A percentile compares a stretch with the other conserved stretches of the same genome.
phyloP scores from a whole-genome alignment of 768 basidiomycete genomes.

The Leccinum broughii region DNA sequence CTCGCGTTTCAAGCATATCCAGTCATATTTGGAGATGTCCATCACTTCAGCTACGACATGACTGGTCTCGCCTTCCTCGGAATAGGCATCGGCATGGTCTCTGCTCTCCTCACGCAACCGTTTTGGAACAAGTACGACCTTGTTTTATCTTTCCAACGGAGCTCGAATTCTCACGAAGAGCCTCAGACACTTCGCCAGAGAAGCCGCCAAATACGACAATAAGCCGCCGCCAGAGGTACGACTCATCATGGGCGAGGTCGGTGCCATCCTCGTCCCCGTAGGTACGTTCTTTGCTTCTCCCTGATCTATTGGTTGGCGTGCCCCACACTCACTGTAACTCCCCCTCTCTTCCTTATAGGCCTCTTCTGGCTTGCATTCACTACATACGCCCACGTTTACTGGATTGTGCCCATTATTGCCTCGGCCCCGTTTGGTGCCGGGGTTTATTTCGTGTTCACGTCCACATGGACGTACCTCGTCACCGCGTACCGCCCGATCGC shows the following conservation, averaged over 20 bases:
- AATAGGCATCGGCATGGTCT: conserved; percentile 49
- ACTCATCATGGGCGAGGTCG: conserved; percentile 65
- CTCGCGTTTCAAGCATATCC: conserved; percentile 60
- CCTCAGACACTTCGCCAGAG: conserved; percentile 38
- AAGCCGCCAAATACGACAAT: conserved; percentile 41
- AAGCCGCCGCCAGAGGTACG: conserved; percentile 64
- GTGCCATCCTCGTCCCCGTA: conserved; percentile 64
- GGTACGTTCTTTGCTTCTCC: conserved; percentile 36
- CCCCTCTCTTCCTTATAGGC: conserved; percentile 19
- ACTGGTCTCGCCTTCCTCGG: conserved; percentile 52
- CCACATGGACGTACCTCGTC: conserved; percentile 62
- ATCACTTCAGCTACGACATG: conserved; percentile 55
- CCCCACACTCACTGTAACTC: not conserved
- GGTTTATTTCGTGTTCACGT: conserved; percentile 63
- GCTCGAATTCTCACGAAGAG: not conserved
- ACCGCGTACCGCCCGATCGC: conserved; percentile 51
- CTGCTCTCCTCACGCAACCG: conserved; percentile 39
- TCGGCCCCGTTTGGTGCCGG: conserved; percentile 55
- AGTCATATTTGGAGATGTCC: conserved; percentile 45
- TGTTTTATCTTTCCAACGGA: not conserved
- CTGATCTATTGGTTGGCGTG: not conserved
- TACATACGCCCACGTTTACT: conserved; percentile 46
- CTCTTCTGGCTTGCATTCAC: conserved; percentile 60
- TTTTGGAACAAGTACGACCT: conserved; percentile 43
- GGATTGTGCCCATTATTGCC: conserved; percentile 48